Conservation (phyloP, 2,329 filamentous ascomycete species). For the Microsporum audouinii region DNA sequence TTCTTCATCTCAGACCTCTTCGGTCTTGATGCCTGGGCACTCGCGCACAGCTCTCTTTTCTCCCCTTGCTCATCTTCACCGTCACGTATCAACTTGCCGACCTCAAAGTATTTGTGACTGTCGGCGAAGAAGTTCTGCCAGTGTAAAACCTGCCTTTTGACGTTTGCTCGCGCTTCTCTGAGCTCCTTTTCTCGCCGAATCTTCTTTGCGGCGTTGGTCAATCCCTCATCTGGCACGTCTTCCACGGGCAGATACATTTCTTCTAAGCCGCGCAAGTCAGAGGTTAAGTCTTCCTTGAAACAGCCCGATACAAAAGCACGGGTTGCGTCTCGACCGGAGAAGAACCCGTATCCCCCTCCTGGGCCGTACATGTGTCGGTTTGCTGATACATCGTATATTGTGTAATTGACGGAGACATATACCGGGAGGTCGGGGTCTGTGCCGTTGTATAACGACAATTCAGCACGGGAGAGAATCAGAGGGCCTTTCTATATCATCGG, state of each 20-base stretch:
- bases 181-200: conserved; percentile 51
- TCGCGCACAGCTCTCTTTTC: conserved; percentile 55
- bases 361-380: conserved; percentile 56
- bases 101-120: conserved; percentile 67
- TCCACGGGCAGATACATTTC: conserved; percentile 64
- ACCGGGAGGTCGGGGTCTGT: conserved; percentile 62
- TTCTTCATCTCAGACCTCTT: conserved; percentile 31
- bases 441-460: conserved; percentile 70
- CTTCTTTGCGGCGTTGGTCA: conserved; percentile 35
- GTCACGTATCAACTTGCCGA: conserved; percentile 59
- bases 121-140: conserved; percentile 78
- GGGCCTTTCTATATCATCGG: conserved; percentile 40
- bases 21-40: conserved; percentile 57
- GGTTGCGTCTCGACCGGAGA: conserved; percentile 75
- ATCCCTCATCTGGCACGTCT: conserved; percentile 39
- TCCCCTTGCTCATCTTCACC: conserved; percentile 43
- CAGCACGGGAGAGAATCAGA: conserved; percentile 57
- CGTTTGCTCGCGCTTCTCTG: conserved; percentile 51
- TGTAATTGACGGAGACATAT: conserved; percentile 71
- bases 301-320: conserved; percentile 88
- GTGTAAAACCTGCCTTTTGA: conserved; percentile 57
- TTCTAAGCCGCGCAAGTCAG: conserved; percentile 79
- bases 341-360: conserved; percentile 75
- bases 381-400: conserved; percentile 53
- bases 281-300: conserved; percentile 71